Evolutionary conservation across 2,329 filamentous ascomycete genomes (phyloP).

Genomic region (Eurotiales sp.): DNA sequence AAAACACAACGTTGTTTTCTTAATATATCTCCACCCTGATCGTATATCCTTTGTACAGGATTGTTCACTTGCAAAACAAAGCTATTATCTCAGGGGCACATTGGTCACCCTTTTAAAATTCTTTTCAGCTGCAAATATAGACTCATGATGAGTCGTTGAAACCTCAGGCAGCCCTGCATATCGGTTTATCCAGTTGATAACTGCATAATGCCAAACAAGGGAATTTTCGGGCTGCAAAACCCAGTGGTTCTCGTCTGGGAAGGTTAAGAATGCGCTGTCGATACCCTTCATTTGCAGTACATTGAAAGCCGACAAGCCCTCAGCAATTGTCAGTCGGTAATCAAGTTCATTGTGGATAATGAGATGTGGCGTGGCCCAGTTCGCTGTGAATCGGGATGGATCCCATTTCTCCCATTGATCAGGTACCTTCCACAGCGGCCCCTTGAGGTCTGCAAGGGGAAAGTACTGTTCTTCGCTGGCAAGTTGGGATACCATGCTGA

Average conservation of each 20-base stretch:
- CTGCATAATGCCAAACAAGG: slow-evolving; percentile 82
- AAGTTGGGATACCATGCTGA: slow-evolving; percentile 42
- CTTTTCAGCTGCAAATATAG: neutral
- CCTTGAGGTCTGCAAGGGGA: slow-evolving; percentile 51
- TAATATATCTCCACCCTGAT: too few species aligned
- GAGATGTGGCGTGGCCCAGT: slow-evolving; percentile 85
- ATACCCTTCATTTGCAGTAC: slow-evolving; percentile 72
- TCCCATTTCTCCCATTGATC: slow-evolving; percentile 57
- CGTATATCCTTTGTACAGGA: neutral
- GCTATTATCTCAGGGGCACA: slow-evolving; percentile 11
- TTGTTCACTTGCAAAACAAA: neutral
- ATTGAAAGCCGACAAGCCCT: slow-evolving; percentile 82
- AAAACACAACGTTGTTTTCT: too few species aligned
- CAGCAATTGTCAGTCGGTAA: slow-evolving; percentile 79
- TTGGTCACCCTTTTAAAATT: neutral
- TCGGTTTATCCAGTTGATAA: slow-evolving; percentile 71
- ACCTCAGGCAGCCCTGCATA: slow-evolving; percentile 52
- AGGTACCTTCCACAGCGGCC: slow-evolving; percentile 48
- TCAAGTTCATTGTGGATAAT: slow-evolving; percentile 89
- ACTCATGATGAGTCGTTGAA: slow-evolving; percentile 16
- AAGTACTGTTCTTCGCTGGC: slow-evolving; percentile 55
- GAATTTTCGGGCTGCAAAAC: slow-evolving; percentile 90
- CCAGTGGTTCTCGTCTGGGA: slow-evolving; percentile 78
- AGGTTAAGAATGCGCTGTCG: slow-evolving; percentile 73
- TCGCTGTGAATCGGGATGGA: slow-evolving; percentile 51